A percentile compares a stretch with the other conserved stretches of the same genome.
These are phyloP conservation scores for Vicia villosa DNA, from an alignment of 306 rosid genomes.

Conservation along the genomic window DNA sequence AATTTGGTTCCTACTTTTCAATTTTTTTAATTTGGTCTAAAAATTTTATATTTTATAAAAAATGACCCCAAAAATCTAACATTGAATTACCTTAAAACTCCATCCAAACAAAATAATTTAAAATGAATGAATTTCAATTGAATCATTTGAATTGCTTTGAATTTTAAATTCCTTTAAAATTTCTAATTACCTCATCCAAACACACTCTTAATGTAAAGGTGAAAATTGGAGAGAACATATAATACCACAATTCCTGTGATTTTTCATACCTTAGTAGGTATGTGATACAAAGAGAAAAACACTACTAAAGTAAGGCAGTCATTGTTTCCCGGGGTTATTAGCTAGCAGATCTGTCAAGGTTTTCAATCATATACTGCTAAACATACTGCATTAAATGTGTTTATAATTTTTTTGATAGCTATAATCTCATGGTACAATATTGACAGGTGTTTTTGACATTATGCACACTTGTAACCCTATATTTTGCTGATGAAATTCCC, in stretches of 20 bases:
- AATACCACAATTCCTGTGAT: background rate
- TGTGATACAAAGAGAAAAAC: background rate
- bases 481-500: slow-evolving; percentile 94
- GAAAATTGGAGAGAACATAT: background rate
- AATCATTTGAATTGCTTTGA: no score
- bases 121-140: no score
- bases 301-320: slow-evolving; percentile 3
- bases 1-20: no score
- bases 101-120: no score
- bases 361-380: slow-evolving; percentile 17
- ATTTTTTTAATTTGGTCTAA: no score
- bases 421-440: slow-evolving; percentile 32
- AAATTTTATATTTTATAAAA: no score
- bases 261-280: background rate
- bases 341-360: slow-evolving; percentile 26
- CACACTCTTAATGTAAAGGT: background rate
- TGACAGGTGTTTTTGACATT: slow-evolving; percentile 82
- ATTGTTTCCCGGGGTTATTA: background rate
- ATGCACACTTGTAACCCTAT: slow-evolving; percentile 82
- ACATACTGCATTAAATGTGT: background rate
- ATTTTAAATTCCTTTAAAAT: no score
- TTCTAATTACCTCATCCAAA: no score
- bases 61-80: no score
- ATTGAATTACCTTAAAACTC: no score
- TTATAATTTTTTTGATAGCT: slow-evolving; percentile 18